These are phyloP conservation scores for Trichoderma polysporum DNA, from an alignment of 2,329 filamentous ascomycete genomes.

Conservation along the genomic window DNA sequence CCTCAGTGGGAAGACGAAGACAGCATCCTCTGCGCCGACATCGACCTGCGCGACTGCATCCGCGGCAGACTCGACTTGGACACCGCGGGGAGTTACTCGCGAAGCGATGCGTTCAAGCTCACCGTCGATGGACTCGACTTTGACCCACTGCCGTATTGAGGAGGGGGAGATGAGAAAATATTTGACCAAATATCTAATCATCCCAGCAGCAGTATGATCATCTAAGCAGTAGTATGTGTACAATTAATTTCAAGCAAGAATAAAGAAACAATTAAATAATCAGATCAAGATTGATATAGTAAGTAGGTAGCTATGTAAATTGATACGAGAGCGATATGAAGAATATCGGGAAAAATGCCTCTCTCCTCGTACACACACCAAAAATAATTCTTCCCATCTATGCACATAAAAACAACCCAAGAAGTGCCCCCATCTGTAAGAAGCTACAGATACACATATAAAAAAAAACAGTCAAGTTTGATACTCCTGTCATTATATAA, in stretches of 20 bases:
- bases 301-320: neutral
- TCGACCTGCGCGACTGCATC: constrained; percentile 86
- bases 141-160: constrained; percentile 54
- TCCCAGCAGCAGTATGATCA: no score
- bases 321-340: neutral
- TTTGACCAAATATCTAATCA: no score
- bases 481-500: neutral
- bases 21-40: constrained; percentile 66
- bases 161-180: neutral
- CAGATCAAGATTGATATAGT: neutral
- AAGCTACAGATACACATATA: neutral
- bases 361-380: neutral
- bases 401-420: neutral
- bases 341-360: neutral
- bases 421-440: neutral
- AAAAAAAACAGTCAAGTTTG: neutral
- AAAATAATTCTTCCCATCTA: neutral
- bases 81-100: constrained; percentile 80
- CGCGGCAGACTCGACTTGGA: constrained; percentile 80
- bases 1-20: constrained; percentile 81
- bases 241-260: neutral
- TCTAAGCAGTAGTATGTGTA: neutral
- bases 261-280: neutral
- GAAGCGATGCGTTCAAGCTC: constrained; percentile 64
- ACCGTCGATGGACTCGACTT: constrained; percentile 59